Conservation (phyloP, 306 rosid genomes). For the Cucurbita maxima region DNA sequence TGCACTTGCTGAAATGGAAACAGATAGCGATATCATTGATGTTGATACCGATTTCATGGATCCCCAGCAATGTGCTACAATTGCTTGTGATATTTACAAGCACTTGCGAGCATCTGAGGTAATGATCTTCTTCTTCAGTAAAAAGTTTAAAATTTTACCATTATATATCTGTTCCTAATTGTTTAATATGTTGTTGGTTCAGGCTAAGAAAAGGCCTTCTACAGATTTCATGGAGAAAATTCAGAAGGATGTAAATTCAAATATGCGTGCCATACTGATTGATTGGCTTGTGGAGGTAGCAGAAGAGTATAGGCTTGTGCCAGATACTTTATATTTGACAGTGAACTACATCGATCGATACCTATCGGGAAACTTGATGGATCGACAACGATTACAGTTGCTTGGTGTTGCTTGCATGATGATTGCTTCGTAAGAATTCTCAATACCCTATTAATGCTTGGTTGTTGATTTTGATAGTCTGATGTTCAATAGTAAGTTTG, state of each 20-base stretch:
- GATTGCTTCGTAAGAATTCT: slow-evolving; percentile 86
- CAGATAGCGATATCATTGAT: slow-evolving; percentile 34
- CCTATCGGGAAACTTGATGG: slow-evolving; percentile 83
- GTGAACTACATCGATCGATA: slow-evolving; percentile 85
- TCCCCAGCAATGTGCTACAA: slow-evolving; percentile 77
- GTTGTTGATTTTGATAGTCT: neutral
- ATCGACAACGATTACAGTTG: slow-evolving; percentile 67
- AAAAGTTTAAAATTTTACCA: too few species aligned
- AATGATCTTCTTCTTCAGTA: neutral
- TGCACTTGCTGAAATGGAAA: slow-evolving; percentile 41
- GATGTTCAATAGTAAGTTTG: neutral
- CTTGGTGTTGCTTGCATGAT: slow-evolving; percentile 97
- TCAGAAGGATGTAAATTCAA: slow-evolving; percentile 72
- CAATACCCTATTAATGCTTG: neutral
- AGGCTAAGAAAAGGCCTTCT: slow-evolving; percentile 88
- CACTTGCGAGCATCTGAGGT: slow-evolving; percentile 91
- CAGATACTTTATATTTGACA: slow-evolving; percentile 87
- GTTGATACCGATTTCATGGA: slow-evolving; percentile 54
- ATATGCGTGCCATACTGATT: slow-evolving; percentile 78
- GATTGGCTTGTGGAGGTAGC: slow-evolving; percentile 99
- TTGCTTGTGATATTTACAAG: slow-evolving; percentile 93
- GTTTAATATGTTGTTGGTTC: neutral
- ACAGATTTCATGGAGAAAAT: slow-evolving; percentile 67
- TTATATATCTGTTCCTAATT: neutral
- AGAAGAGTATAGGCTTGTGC: slow-evolving; percentile 92